phyloP scores from a whole-genome alignment of 371 early-diverging fungal species.

The Funneliformis caledonium region DNA sequence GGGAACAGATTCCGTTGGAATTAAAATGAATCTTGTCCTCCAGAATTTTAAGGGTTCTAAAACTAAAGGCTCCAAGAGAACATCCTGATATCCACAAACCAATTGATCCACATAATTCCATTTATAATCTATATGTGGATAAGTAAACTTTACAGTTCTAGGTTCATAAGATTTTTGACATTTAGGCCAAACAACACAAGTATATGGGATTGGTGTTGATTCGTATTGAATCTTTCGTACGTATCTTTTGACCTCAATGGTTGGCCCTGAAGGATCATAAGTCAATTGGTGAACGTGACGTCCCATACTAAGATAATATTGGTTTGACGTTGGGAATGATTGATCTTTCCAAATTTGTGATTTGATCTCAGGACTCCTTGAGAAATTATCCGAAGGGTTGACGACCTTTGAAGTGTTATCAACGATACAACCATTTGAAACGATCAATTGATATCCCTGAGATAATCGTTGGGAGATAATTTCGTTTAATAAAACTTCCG shows the following conservation, averaged over 20 bases:
- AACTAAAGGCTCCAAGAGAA: conserved; percentile 72
- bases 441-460: conserved; percentile 94
- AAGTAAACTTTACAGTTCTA: conserved; percentile 67
- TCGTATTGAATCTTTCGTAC: conserved; percentile 72
- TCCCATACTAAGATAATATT: conserved; percentile 81
- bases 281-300: conserved; percentile 82
- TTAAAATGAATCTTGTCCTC: conserved; percentile 88
- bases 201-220: conserved; percentile 66
- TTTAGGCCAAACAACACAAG: conserved; percentile 89
- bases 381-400: background rate
- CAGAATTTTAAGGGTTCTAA: conserved; percentile 83
- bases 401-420: background rate
- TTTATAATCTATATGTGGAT: conserved; percentile 79
- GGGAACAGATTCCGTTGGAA: conserved; percentile 79
- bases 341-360: conserved; percentile 25
- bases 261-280: conserved; percentile 72
- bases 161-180: conserved; percentile 62
- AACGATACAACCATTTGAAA: conserved; percentile 42
- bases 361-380: conserved; percentile 11
- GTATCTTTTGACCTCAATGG: conserved; percentile 89
- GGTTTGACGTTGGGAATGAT: conserved; percentile 35
- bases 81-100: conserved; percentile 85
- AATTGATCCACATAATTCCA: conserved; percentile 95
- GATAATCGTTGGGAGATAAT: conserved; percentile 88
- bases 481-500: conserved; percentile 78